Evolutionary conservation across 768 basidiomycete genomes (phyloP), one percentile per base, ranked within the genome.

Genomic region (Ramaria sp.): DNA sequence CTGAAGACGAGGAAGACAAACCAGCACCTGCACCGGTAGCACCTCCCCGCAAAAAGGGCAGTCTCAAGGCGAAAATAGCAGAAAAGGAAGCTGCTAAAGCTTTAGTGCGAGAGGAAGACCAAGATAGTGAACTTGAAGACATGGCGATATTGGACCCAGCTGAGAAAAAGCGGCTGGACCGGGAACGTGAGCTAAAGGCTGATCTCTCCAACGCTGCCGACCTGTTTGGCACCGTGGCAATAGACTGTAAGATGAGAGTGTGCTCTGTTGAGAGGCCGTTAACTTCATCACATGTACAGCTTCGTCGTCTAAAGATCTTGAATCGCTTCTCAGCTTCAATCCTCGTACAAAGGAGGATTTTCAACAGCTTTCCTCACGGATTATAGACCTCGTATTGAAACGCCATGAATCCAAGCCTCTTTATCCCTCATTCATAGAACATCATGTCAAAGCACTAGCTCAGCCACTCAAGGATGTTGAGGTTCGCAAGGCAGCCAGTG

Each of bases 271-370:
- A 17, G 55, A 42, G 48, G n/a, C 39, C 47, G 12, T 39, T 53
- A 22, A 13, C 27, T 56, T 19, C 41, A 42, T 53, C 52, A 53
- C 19, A 3, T 53, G 4, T 27, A 43, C 60, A 90, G 87, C 80
- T 6, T 82, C 84, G n/a, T 81, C 81, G 17, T 79, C 31, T 53
- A 73, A 75, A 34, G 86, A 85, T 46, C 75, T 90, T 46, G 83
- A 88, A 67, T 73, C 78, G 3, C 74, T 93, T 41, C 74, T 95
- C 57, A 84, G 85, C 4, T 79, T 80, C 61, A 80, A 88, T 66
- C 93, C 92, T 2, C 84, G 86, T 57, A 89, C 88, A 47, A 94
- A 92, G 70, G 89, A 89, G 39, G 93, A 97, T 63, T 95, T 94
- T 68, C 71, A 82, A 46, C 70, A 73, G 24, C 73, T 95, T 62